These are phyloP conservation scores for Cyclostephanos tholiformis DNA, from an alignment of 108 stramenopile species.

Conservation along the genomic window DNA sequence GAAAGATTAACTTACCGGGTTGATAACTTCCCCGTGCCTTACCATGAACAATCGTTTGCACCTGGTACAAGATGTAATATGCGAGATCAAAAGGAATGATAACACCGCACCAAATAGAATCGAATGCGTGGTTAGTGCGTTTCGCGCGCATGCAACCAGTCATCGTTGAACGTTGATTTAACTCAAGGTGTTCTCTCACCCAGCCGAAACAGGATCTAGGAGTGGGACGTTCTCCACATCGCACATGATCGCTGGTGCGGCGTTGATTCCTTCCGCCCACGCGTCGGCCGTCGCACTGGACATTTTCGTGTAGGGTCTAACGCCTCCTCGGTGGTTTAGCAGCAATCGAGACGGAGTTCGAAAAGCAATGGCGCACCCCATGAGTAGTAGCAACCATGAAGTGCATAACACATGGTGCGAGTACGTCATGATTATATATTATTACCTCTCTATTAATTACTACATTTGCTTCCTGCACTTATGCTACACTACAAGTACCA, in stretches of 20 bases:
- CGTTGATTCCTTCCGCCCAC: constrained; percentile 44
- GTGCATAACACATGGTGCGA: constrained; percentile 5
- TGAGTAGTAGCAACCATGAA: constrained; percentile 1
- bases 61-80: constrained; percentile 8
- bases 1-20: constrained; percentile 56
- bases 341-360: constrained; percentile 9
- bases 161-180: neutral
- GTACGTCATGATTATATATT: neutral
- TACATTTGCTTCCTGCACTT: no score
- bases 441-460: no score
- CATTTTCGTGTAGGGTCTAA: constrained; percentile 9
- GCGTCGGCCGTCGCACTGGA: constrained; percentile 11
- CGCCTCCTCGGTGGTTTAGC: neutral
- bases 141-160: neutral
- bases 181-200: constrained; percentile 15
- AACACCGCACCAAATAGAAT: neutral
- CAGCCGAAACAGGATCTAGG: constrained; percentile 44
- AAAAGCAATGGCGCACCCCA: constrained; percentile 7
- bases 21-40: constrained; percentile 90
- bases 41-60: constrained; percentile 81
- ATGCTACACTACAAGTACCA: no score
- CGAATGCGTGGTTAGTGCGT: neutral
- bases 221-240: constrained; percentile 44
- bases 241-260: constrained; percentile 41
- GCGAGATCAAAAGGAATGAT: neutral